These are phyloP conservation scores for Staphylotrichum tortipilum DNA, from an alignment of 495 filamentous ascomycete species.

Conservation along the genomic window DNA sequence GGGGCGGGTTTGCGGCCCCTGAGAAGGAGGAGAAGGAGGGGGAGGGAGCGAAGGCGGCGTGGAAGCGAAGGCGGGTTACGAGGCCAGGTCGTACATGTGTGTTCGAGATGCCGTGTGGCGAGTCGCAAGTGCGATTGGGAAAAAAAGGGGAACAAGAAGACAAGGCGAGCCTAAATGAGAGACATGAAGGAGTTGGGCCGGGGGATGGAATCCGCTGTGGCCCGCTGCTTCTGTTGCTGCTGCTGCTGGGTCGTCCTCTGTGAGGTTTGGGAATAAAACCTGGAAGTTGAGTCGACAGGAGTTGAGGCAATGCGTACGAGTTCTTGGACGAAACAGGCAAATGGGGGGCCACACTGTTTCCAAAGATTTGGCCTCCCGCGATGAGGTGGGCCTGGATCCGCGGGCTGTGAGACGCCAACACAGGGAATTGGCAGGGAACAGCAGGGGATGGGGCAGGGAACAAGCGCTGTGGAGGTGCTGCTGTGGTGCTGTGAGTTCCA, in stretches of 20 bases:
- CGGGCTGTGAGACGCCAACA: neutral
- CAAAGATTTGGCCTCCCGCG: slow-evolving; percentile 3
- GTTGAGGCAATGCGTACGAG: too few relatives aligned
- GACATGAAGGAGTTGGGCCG: slow-evolving; percentile 6
- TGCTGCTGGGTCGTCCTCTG: too few relatives aligned
- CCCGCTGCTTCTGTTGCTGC: neutral
- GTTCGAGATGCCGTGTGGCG: too few relatives aligned
- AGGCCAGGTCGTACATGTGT: slow-evolving; percentile 3
- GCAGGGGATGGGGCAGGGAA: too few relatives aligned
- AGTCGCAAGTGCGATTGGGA: too few relatives aligned
- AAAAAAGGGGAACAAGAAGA: too few relatives aligned
- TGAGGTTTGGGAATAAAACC: neutral
- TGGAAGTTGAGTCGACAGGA: too few relatives aligned
- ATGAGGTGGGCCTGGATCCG: slow-evolving; percentile 7
- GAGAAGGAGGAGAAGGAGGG: neutral
- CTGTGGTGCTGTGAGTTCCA: slow-evolving; percentile 4
- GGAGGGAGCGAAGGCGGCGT: too few relatives aligned
- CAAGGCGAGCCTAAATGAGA: slow-evolving; percentile 17
- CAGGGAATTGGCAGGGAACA: too few relatives aligned
- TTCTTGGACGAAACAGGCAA: neutral
- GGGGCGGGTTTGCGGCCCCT: slow-evolving; percentile 6
- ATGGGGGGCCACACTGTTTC: neutral
- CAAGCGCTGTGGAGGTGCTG: too few relatives aligned
- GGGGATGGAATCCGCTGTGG: too few relatives aligned
- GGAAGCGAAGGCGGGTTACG: neutral